phyloP scores from a whole-genome alignment of 768 basidiomycete species.

The Amanita jacksonii region DNA sequence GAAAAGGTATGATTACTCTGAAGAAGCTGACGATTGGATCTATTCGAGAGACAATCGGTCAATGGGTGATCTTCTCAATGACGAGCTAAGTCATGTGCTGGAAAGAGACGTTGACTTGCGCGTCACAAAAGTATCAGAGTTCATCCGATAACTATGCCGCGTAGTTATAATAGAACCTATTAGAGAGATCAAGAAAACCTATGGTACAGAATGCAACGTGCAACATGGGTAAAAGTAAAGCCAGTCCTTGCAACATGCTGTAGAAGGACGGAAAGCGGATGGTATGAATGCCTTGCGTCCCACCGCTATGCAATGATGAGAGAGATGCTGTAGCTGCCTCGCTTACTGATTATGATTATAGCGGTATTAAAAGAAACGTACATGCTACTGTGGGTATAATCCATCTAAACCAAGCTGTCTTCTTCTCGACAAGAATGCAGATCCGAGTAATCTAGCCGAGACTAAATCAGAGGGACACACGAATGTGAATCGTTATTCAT shows the following conservation, averaged over 20 bases:
- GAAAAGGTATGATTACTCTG: constrained; percentile 79
- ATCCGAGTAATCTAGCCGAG: constrained; percentile 30
- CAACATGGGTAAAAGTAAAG: too few relatives aligned
- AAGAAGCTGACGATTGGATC: constrained; percentile 53
- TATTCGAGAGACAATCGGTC: constrained; percentile 60
- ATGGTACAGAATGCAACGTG: background rate
- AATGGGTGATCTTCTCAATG: constrained; percentile 53
- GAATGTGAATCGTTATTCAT: background rate
- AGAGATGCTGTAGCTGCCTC: too few relatives aligned
- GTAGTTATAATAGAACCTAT: too few relatives aligned
- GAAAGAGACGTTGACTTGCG: constrained; percentile 22
- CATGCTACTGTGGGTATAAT: background rate
- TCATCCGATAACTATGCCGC: constrained; percentile 6
- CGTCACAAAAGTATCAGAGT: constrained; percentile 15
- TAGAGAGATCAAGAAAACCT: too few relatives aligned
- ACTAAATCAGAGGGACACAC: background rate
- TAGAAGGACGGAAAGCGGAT: background rate
- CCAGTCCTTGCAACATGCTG: too few relatives aligned
- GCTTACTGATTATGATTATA: too few relatives aligned
- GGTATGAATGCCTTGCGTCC: background rate
- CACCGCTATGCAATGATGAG: too few relatives aligned
- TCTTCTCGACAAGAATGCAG: constrained; percentile 55
- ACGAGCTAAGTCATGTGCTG: constrained; percentile 45
- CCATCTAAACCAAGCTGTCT: constrained; percentile 20
- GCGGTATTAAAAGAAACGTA: background rate